phyloP scores from a whole-genome alignment of 2,329 filamentous ascomycete genomes.

The Camillea tinctor region DNA sequence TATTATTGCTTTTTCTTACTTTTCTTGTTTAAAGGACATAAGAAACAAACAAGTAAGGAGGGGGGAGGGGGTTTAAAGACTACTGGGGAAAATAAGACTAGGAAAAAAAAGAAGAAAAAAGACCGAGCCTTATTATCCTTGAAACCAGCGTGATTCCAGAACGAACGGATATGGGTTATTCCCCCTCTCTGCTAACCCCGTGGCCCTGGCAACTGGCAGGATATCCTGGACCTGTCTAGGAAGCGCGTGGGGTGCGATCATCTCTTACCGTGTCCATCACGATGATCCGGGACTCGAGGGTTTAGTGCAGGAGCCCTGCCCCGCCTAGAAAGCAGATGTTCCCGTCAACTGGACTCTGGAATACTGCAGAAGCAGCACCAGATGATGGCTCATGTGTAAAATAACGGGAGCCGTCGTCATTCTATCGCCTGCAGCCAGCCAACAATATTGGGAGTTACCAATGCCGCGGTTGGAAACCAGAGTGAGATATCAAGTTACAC shows the following conservation, averaged over 20 bases:
- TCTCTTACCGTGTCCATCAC: neutral
- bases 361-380: neutral
- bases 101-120: neutral
- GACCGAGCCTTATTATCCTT: neutral
- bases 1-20: neutral
- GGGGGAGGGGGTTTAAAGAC: no score
- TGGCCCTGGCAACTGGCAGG: neutral
- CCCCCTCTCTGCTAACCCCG: neutral
- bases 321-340: neutral
- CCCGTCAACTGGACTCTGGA: neutral
- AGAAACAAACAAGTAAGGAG: no score
- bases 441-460: neutral
- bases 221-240: neutral
- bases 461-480: neutral
- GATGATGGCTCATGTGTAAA: neutral
- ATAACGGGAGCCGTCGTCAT: neutral
- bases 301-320: neutral
- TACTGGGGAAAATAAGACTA: no score
- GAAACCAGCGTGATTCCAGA: neutral
- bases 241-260: neutral
- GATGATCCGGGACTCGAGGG: slow-evolving; percentile 2
- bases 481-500: neutral
- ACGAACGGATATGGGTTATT: neutral
- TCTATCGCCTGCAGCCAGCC: neutral
- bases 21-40: no score